These are phyloP conservation scores for Hydnum rufescens DNA, from an alignment of 768 basidiomycete species.

Conservation along the genomic window DNA sequence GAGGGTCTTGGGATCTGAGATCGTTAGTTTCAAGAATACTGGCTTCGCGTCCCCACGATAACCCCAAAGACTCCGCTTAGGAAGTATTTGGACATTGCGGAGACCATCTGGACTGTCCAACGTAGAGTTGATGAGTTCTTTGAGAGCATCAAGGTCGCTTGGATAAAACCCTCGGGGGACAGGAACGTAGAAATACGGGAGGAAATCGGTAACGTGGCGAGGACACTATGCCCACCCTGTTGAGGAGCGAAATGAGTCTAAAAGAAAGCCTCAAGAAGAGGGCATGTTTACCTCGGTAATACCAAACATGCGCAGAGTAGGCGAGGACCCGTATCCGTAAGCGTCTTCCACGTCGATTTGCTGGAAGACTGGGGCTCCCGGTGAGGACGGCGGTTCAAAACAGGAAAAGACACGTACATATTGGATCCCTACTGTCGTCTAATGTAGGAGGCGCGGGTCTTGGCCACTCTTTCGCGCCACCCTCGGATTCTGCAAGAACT, in stretches of 20 bases:
- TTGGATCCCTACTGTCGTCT: conserved; percentile 39
- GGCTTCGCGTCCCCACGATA: conserved; percentile 64
- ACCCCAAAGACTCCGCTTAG: conserved; percentile 64
- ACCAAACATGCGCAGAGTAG: conserved; percentile 55
- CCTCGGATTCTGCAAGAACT: conserved; percentile 36
- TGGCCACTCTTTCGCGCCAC: conserved; percentile 57
- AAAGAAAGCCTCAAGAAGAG: background rate
- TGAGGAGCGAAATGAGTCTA: background rate
- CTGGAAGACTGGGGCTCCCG: conserved; percentile 51
- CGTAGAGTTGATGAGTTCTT: conserved; percentile 43
- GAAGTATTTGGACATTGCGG: conserved; percentile 34
- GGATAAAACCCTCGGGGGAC: conserved; percentile 65
- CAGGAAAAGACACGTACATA: conserved; percentile 29
- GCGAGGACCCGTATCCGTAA: conserved; percentile 29
- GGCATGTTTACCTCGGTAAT: conserved; percentile 50
- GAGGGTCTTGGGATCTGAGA: conserved; percentile 49
- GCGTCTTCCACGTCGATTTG: conserved; percentile 83
- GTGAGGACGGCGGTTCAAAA: background rate
- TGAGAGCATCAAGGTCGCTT: conserved; percentile 46
- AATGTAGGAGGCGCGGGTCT: conserved; percentile 38
- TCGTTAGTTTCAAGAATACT: conserved; percentile 71
- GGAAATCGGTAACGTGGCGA: conserved; percentile 67
- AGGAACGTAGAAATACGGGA: conserved; percentile 85
- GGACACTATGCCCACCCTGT: conserved; percentile 73
- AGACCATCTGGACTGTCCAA: conserved; percentile 22